phyloP scores from a whole-genome alignment of 139 green algal genomes.

The Mesostigma viride region DNA sequence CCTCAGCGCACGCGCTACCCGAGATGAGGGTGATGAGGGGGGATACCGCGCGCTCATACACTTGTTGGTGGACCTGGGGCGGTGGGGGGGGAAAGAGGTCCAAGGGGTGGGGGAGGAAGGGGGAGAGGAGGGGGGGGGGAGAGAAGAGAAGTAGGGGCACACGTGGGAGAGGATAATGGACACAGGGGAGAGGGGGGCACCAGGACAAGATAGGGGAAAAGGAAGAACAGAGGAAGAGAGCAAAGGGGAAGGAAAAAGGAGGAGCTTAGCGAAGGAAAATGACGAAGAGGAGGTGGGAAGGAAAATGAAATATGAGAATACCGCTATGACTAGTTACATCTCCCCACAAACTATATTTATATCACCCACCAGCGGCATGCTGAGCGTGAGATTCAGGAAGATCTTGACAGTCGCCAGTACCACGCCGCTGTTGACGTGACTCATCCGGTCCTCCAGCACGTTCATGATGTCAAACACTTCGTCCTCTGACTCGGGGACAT shows the following conservation, averaged over 20 bases:
- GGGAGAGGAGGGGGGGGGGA: too few species aligned
- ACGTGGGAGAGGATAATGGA: too few species aligned
- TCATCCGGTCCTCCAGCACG: conserved; percentile 79
- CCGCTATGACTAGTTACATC: too few species aligned
- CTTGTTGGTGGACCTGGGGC: conserved; percentile 39
- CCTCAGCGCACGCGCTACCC: conserved; percentile 35
- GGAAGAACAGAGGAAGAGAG: conserved; percentile 9
- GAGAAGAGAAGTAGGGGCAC: too few species aligned
- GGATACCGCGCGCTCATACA: conserved; percentile 81
- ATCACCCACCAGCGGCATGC: conserved; percentile 71
- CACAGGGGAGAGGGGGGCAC: too few species aligned
- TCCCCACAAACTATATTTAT: too few species aligned
- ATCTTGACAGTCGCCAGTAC: conserved; percentile 78
- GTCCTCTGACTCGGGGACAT: conserved; percentile 51
- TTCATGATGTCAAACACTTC: conserved; percentile 95
- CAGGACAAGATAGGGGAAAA: too few species aligned
- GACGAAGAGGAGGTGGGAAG: conserved; percentile 4
- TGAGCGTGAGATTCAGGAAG: conserved; percentile 83
- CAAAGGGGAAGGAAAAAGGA: not conserved
- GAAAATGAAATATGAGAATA: not conserved
- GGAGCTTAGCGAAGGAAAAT: not conserved
- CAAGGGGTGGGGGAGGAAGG: too few species aligned
- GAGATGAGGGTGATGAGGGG: conserved; percentile 72
- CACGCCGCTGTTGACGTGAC: conserved; percentile 74
- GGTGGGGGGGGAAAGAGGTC: too few species aligned